Base-by-base conservation (phyloP, 805 yeast genomes). In the Alloascoidea hylecoeti region DNA sequence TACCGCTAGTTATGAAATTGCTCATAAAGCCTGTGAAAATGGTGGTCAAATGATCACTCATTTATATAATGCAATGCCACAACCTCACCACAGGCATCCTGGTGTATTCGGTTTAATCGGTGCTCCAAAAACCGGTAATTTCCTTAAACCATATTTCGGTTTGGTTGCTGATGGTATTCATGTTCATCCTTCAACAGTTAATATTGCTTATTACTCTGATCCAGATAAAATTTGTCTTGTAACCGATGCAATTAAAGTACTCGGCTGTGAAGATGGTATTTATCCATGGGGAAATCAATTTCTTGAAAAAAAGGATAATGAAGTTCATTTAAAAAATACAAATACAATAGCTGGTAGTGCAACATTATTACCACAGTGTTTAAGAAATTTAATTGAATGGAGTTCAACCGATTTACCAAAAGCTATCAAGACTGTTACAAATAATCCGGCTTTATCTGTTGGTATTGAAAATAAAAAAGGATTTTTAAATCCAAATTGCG, bases 1-100 rank as follows among this genome's bases (percentile, higher is more conserved):
- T 12, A 56, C 45, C 46, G 57, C 72, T 30, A 39, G 49, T 39
- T 52, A 52, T 38, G 53, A 51, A 4, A 49, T 47, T 4, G 56
- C 55, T 12, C 41, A 62, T 16, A 52, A 59, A 38, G 78, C 78
- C 0, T 54, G 72, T 27, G 50, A 55, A 16, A 46, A 56, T n/a
- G 78, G 78, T 16, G 74, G 75, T 13, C 47, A 65, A n/a, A 71
- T 72, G 77, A 58, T 72, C 40, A 72, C 79, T 3, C 79, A 72
- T 47, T 58, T 72, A 38, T 72, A 68, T 53, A 72, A 72, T 46
- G 79, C 79, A 45, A 72, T 72, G 79, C 74, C 75, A 2, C 58
- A 49, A 36, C 74, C 73, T 4, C 77, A 70, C 46, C 78, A 72
- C 47, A 56, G 79, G 46, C 70, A 71, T 38, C 70, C 69, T 6